phyloP scores from a whole-genome alignment of 139 green algal species.

The Coccomyxa sp. region DNA sequence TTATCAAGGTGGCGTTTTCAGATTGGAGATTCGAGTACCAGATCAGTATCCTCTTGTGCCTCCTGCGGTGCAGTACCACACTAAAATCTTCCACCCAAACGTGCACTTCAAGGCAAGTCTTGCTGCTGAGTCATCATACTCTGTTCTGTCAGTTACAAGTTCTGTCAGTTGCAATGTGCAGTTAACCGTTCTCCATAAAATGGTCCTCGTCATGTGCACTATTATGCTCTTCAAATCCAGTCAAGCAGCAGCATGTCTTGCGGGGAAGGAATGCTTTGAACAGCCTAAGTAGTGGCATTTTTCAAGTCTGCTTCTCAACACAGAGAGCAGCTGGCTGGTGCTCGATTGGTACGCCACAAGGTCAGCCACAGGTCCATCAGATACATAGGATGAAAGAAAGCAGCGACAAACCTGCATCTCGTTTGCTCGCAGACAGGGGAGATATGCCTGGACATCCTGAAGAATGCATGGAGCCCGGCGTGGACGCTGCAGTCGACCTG shows the following conservation, averaged over 20 bases:
- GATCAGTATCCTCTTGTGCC: constrained; percentile 87
- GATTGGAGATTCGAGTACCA: constrained; percentile 76
- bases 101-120: constrained; percentile 82
- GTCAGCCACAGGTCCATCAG: too few relatives aligned
- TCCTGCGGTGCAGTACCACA: constrained; percentile 56
- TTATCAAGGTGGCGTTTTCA: constrained; percentile 80
- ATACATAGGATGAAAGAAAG: background rate
- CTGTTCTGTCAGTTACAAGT: background rate
- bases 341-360: too few relatives aligned
- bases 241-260: background rate
- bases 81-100: constrained; percentile 95
- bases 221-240: background rate
- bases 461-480: constrained; percentile 88
- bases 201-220: background rate
- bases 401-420: background rate
- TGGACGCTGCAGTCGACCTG: constrained; percentile 92
- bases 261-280: background rate
- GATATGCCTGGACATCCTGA: constrained; percentile 96
- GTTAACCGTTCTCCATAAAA: background rate
- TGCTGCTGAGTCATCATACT: background rate
- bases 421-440: constrained; percentile 77
- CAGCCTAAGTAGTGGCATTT: background rate
- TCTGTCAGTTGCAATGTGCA: background rate
- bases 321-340: too few relatives aligned
- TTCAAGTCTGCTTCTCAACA: too few relatives aligned